These are phyloP conservation scores for Symbiodinium pilosum DNA, from an alignment of 73 alveolate genomes.

Conservation along the genomic window DNA sequence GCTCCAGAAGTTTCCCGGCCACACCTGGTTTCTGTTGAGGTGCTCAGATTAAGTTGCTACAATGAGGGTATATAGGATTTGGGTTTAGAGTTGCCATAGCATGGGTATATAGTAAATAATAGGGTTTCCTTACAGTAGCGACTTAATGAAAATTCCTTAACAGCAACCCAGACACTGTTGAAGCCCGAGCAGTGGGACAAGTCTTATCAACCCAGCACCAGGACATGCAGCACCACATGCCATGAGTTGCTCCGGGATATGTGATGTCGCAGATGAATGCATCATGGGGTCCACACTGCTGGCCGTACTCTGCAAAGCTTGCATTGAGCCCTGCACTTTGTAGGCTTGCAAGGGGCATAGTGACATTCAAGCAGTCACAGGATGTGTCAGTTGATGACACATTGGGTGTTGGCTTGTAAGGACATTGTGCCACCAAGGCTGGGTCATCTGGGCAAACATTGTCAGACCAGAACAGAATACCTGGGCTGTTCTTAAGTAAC, in stretches of 20 bases:
- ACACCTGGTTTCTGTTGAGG: no score
- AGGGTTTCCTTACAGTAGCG: no score
- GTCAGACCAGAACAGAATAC: constrained; percentile 65
- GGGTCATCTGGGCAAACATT: constrained; percentile 25
- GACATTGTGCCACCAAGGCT: constrained; percentile 21
- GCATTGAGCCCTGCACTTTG: not conserved
- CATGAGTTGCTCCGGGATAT: constrained; percentile 36
- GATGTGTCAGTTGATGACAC: not conserved
- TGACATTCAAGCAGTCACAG: not conserved
- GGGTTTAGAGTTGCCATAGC: no score
- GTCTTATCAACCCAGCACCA: constrained; percentile 65
- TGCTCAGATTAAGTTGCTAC: no score
- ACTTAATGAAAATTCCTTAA: no score
- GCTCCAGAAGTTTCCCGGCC: constrained; percentile 54
- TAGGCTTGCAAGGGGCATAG: not conserved
- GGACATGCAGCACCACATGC: constrained; percentile 89
- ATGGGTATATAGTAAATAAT: no score
- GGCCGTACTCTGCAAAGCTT: not conserved
- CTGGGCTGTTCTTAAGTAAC: no score
- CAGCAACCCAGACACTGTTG: no score
- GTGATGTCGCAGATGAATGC: not conserved
- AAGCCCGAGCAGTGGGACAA: constrained; percentile 29
- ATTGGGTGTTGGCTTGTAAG: constrained; percentile 69
- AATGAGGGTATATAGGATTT: no score
- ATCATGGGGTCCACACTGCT: constrained; percentile 3